Percentiles rank a stretch among this genome's conserved stretches.
Conservation (phyloP, 805 yeast species). For the Saccharomycopsis sp. region DNA sequence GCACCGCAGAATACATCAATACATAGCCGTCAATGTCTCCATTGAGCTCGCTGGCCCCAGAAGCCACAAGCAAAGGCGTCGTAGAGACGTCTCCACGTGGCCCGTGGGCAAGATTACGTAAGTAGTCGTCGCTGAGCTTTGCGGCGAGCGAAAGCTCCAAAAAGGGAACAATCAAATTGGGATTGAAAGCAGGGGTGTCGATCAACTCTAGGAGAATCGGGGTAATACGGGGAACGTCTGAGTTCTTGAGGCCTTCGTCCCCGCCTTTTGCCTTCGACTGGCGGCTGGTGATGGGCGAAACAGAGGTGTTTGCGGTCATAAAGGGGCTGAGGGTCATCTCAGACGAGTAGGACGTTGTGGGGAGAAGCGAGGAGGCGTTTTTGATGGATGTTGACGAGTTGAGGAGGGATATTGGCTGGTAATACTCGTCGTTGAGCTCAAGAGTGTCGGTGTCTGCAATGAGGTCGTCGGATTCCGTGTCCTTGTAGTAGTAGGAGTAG, state of each 20-base stretch:
- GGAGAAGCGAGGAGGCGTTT: neutral
- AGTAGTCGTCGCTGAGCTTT: constrained; percentile 49
- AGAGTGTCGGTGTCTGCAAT: neutral
- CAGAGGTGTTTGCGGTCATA: neutral
- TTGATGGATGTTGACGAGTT: constrained; percentile 13
- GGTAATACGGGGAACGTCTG: constrained; percentile 39
- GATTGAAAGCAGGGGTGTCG: constrained; percentile 68
- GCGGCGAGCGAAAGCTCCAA: constrained; percentile 64
- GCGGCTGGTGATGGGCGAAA: constrained; percentile 8
- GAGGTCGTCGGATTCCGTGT: neutral
- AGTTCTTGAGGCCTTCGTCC: constrained; percentile 4
- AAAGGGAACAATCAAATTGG: constrained; percentile 65
- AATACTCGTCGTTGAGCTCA: neutral
- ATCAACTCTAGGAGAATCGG: constrained; percentile 63
- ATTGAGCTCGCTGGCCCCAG: constrained; percentile 73
- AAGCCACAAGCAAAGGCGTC: constrained; percentile 58
- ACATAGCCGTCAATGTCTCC: constrained; percentile 73
- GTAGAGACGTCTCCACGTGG: constrained; percentile 58
- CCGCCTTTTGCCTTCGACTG: neutral
- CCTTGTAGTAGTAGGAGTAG: neutral
- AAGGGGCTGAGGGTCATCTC: constrained; percentile 1
- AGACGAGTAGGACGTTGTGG: neutral
- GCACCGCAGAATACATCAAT: constrained; percentile 63
- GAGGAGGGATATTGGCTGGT: constrained; percentile 3
- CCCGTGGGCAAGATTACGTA: constrained; percentile 56